A percentile compares a stretch with the other conserved stretches of the same genome.
phyloP scores from a whole-genome alignment of 345 rosid species.

The Ceriops decandra region DNA sequence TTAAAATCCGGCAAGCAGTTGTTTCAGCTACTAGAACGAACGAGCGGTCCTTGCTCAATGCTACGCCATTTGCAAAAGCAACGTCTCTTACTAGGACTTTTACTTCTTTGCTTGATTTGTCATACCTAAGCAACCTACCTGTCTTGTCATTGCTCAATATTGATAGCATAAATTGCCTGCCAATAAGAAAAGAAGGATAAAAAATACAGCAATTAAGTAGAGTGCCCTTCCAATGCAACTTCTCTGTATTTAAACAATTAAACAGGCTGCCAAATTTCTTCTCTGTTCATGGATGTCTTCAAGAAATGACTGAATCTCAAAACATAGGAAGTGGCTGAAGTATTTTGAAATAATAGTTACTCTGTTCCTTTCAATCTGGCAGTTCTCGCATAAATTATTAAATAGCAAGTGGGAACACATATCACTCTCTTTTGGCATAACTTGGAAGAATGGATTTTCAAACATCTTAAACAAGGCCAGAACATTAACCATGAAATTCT shows the following conservation, averaged over 20 bases:
- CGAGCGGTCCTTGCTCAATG: constrained; percentile 22
- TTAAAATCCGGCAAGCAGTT: constrained; percentile 15
- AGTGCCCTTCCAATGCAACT: not conserved
- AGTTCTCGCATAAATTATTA: not conserved
- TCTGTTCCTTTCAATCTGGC: not conserved
- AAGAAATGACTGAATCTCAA: not conserved
- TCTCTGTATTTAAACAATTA: not conserved
- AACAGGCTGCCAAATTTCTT: not conserved
- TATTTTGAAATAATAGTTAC: too few species aligned
- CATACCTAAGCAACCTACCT: constrained; percentile 26
- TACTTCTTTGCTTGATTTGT: constrained; percentile 13
- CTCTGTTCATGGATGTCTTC: not conserved
- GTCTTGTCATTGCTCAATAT: constrained; percentile 12
- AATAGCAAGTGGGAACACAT: not conserved
- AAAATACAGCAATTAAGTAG: not conserved
- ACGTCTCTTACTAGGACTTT: constrained; percentile 14
- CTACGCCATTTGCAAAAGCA: constrained; percentile 28
- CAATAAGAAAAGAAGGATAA: not conserved
- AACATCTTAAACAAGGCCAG: not conserved
- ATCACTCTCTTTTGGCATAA: not conserved
- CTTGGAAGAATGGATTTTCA: not conserved
- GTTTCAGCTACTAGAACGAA: constrained; percentile 24
- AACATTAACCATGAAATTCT: not conserved
- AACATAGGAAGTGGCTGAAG: not conserved
- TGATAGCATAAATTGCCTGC: constrained; percentile 22